These are phyloP conservation scores for Cladophialophora bantiana DNA, from an alignment of 2,329 filamentous ascomycete species.

Conservation along the genomic window DNA sequence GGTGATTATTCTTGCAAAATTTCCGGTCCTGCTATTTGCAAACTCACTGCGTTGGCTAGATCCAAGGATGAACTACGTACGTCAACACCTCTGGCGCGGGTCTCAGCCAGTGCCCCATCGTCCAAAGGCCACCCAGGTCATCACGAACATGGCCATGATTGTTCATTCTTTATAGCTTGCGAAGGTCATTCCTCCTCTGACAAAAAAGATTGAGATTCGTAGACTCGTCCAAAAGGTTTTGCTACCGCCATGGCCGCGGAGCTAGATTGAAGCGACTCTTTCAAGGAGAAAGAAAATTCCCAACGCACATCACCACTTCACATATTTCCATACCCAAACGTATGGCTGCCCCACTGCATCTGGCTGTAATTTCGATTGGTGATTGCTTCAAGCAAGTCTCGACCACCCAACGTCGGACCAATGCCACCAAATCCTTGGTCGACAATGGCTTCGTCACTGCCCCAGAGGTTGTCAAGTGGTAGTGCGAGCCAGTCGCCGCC, in stretches of 20 bases:
- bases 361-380: constrained; percentile 36
- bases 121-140: not conserved
- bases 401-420: constrained; percentile 66
- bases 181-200: not conserved
- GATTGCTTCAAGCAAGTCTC: constrained; percentile 58
- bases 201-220: not conserved
- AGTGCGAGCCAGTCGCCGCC: constrained; percentile 64
- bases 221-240: not conserved
- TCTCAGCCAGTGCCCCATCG: not conserved
- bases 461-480: constrained; percentile 67
- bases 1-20: too few relatives aligned
- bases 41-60: not conserved
- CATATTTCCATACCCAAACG: constrained; percentile 23
- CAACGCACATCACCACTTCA: constrained; percentile 10
- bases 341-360: constrained; percentile 32
- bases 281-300: not conserved
- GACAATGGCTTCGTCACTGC: constrained; percentile 53
- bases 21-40: not conserved
- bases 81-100: not conserved
- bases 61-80: not conserved
- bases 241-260: not conserved
- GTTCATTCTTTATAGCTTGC: not conserved
- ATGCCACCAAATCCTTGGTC: constrained; percentile 65
- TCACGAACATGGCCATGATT: not conserved
- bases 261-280: not conserved